A percentile compares a stretch with the other conserved stretches of the same genome.
Evolutionary conservation across 2,329 filamentous ascomycete species (phyloP).

Genomic region (Dothideomycetes sp.): DNA sequence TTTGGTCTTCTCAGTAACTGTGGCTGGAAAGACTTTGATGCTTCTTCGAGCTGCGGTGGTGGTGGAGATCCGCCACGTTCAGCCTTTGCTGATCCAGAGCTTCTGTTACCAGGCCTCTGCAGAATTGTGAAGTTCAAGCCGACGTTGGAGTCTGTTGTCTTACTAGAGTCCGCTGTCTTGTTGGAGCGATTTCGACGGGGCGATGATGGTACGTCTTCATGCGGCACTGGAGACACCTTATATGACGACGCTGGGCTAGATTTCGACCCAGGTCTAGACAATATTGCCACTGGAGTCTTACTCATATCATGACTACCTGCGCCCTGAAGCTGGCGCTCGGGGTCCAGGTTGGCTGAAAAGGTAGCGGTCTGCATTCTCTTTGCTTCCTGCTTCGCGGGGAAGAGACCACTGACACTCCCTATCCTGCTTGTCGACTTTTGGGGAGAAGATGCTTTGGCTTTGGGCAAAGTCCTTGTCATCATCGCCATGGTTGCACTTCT

Average conservation of each 20-base stretch:
- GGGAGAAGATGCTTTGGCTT: conserved; percentile 10
- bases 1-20: conserved; percentile 19
- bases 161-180: conserved; percentile 9
- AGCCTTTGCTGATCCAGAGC: conserved; percentile 10
- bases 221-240: conserved; percentile 13
- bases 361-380: conserved; percentile 3
- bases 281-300: conserved; percentile 6
- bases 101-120: conserved; percentile 10
- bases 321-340: background rate
- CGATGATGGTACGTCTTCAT: background rate
- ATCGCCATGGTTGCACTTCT: conserved; percentile 19
- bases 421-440: conserved; percentile 3
- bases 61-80: conserved; percentile 10
- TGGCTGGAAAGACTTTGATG: conserved; percentile 15
- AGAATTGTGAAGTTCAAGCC: conserved; percentile 10
- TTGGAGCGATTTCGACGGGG: conserved; percentile 5
- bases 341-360: background rate
- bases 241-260: conserved; percentile 1
- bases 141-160: conserved; percentile 8
- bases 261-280: conserved; percentile 8
- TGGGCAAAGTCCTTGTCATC: conserved; percentile 21
- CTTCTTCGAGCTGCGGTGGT: conserved; percentile 12
- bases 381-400: conserved; percentile 9
- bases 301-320: background rate
- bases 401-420: conserved; percentile 6